Evolutionary conservation across 1,284 basidiomycete species (phyloP), one percentile per base, ranked within the genome.

Genomic region (Cutaneotrichosporon sp.): DNA sequence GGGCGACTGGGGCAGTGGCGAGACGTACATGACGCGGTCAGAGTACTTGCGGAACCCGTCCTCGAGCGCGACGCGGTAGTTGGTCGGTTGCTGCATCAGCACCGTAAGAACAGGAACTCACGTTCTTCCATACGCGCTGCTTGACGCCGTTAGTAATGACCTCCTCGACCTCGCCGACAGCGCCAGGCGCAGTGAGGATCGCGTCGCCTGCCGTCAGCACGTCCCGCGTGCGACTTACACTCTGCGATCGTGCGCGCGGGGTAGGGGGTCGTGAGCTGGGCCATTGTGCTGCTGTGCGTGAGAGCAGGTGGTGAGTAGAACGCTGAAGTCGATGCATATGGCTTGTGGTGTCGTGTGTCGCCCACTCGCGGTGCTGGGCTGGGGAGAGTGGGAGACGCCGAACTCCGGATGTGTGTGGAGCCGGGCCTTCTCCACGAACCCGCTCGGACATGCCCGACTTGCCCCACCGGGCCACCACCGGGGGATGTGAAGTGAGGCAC

Each of bases 101-200:
- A n/a, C n/a, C n/a, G n/a, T n/a, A n/a, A n/a, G n/a, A n/a, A 3
- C 4, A 13, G 20, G 2, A 5, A 66, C 73, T 53, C 8, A 71
- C 68, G 65, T 73, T 59, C 68, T 78, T 78, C 74, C 74, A 78
- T 14, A 68, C 63, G 18, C 69, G 64, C 7, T 64, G 57, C 13
- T 45, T 50, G 31, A 65, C 61, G 25, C 74, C 76, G 25, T 43
- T 34, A 0, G 65, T 54, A 10, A 62, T 47, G 47, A 67, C 63
- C 58, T 74, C 71, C 13, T 27, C 27, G 63, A 74, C 72, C 69
- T 78, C 76, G 49, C 77, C 63, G 14, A 69, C 61, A 10, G 64
- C 56, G 6, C 76, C 76, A 5, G 67, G 67, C 10, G 69, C 58
- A 16, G 50, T 50, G 57, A 65, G 27, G 25, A 58, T 22, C 16